A percentile compares a stretch with the other conserved stretches of the same genome.
Conservation (phyloP, 1,139 yeast species). For the Saccharomyces pastorianus region DNA sequence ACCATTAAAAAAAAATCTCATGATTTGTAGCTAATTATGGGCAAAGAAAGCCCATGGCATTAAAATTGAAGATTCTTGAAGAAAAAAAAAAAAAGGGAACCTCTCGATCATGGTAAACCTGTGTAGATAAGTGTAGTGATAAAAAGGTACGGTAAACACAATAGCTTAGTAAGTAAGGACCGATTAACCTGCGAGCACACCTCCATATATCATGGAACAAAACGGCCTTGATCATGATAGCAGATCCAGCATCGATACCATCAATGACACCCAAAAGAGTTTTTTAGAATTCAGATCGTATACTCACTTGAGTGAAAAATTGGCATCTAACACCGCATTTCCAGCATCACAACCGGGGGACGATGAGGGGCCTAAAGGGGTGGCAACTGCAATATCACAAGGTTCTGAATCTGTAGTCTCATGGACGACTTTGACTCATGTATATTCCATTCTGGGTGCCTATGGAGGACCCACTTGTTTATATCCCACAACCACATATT, state of each 20-base stretch:
- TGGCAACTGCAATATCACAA: background rate
- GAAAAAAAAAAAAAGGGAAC: background rate
- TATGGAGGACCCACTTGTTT: slow-evolving; percentile 28
- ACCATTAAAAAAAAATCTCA: background rate
- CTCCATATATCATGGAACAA: slow-evolving; percentile 7
- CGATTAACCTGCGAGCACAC: background rate
- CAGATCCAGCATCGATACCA: slow-evolving; percentile 3
- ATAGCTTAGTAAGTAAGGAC: background rate
- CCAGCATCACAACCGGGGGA: background rate
- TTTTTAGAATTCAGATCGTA: slow-evolving; percentile 10
- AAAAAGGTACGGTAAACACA: background rate
- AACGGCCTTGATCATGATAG: slow-evolving; percentile 7
- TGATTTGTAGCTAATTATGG: background rate
- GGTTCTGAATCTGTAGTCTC: slow-evolving; percentile 9
- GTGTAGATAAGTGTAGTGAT: background rate
- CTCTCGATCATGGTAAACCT: background rate
- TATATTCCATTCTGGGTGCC: slow-evolving; percentile 21
- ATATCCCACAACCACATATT: slow-evolving; percentile 21
- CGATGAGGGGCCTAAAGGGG: background rate
- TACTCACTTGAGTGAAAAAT: slow-evolving; percentile 7
- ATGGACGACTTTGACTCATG: slow-evolving; percentile 22
- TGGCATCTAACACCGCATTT: background rate
- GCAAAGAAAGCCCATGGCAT: background rate
- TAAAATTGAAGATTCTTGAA: background rate
- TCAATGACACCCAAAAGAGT: slow-evolving; percentile 5